Evolutionary conservation across 2,329 filamentous ascomycete species (phyloP).

Genomic region (Cladosporium velox): DNA sequence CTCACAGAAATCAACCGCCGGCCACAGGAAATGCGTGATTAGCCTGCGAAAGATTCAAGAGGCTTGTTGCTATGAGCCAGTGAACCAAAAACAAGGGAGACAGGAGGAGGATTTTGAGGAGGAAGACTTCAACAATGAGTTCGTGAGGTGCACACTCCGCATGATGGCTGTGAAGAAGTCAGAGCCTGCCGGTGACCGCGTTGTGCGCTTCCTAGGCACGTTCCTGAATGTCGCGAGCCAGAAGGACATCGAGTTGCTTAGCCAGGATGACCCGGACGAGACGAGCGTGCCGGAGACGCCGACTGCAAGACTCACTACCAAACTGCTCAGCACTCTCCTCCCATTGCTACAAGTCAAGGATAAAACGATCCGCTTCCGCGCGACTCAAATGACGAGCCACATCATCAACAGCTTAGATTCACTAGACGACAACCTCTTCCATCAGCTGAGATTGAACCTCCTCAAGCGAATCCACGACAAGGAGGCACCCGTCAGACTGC

Average conservation of each 20-base stretch:
- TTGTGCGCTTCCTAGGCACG: constrained; percentile 81
- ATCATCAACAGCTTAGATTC: constrained; percentile 90
- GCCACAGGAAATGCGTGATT: constrained; percentile 85
- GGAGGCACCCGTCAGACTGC: constrained; percentile 86
- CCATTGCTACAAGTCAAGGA: constrained; percentile 84
- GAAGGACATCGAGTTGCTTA: constrained; percentile 50
- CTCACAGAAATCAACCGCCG: constrained; percentile 82
- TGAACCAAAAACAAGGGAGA: constrained; percentile 53
- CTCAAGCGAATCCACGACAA: constrained; percentile 89
- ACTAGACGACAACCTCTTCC: constrained; percentile 89
- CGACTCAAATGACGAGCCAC: constrained; percentile 86
- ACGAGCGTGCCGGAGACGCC: constrained; percentile 76
- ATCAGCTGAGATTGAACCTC: constrained; percentile 74
- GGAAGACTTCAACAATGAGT: constrained; percentile 82
- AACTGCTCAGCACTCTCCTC: constrained; percentile 71
- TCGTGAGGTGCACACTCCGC: constrained; percentile 77
- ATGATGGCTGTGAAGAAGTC: constrained; percentile 89
- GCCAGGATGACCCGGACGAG: constrained; percentile 55
- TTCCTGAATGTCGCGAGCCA: constrained; percentile 73
- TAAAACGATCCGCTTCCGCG: constrained; percentile 85
- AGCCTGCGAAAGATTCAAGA: constrained; percentile 90
- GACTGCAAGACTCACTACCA: constrained; percentile 73
- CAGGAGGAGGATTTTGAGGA: constrained; percentile 71
- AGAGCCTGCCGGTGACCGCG: constrained; percentile 81
- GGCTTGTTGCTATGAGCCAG: constrained; percentile 65